These are phyloP conservation scores for Neophaeococcomyces aloes DNA, from an alignment of 2,329 filamentous ascomycete genomes.

Conservation along the genomic window DNA sequence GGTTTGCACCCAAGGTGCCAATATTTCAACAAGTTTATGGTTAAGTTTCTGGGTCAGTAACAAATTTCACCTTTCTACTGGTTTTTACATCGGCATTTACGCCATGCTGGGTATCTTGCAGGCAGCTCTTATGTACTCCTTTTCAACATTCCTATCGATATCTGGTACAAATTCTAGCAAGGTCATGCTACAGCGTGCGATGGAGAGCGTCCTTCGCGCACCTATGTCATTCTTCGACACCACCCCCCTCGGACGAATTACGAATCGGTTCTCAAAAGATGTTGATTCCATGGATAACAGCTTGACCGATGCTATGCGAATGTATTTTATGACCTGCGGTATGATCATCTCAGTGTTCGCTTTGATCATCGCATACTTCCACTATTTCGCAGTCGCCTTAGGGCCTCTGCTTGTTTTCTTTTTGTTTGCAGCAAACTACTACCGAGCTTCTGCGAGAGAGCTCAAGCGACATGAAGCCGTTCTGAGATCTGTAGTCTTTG, in stretches of 20 bases:
- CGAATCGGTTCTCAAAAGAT: slow-evolving; percentile 90
- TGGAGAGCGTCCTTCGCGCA: slow-evolving; percentile 59
- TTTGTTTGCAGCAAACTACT: slow-evolving; percentile 73
- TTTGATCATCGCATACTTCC: slow-evolving; percentile 88
- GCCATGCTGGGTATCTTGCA: slow-evolving; percentile 62
- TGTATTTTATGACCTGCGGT: slow-evolving; percentile 78
- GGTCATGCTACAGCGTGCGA: slow-evolving; percentile 67
- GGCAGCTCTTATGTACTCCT: slow-evolving; percentile 65
- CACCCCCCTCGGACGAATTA: slow-evolving; percentile 86
- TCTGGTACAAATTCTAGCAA: slow-evolving; percentile 74
- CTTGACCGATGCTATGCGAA: slow-evolving; percentile 76
- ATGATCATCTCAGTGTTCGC: slow-evolving; percentile 77
- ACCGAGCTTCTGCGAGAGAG: slow-evolving; percentile 81
- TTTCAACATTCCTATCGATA: slow-evolving; percentile 66
- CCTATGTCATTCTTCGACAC: slow-evolving; percentile 93
- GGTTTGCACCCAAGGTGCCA: slow-evolving; percentile 65
- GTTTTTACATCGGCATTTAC: slow-evolving; percentile 59
- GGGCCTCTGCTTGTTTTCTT: slow-evolving; percentile 65
- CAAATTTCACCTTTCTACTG: slow-evolving; percentile 57
- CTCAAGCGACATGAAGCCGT: slow-evolving; percentile 91
- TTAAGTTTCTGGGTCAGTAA: slow-evolving; percentile 86
- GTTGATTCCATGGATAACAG: slow-evolving; percentile 96
- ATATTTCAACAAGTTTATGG: slow-evolving; percentile 83
- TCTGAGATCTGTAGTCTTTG: slow-evolving; percentile 76
- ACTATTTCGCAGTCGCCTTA: slow-evolving; percentile 68